Conservation (phyloP, 768 basidiomycete genomes). For the Hysterangium stoloniferum region DNA sequence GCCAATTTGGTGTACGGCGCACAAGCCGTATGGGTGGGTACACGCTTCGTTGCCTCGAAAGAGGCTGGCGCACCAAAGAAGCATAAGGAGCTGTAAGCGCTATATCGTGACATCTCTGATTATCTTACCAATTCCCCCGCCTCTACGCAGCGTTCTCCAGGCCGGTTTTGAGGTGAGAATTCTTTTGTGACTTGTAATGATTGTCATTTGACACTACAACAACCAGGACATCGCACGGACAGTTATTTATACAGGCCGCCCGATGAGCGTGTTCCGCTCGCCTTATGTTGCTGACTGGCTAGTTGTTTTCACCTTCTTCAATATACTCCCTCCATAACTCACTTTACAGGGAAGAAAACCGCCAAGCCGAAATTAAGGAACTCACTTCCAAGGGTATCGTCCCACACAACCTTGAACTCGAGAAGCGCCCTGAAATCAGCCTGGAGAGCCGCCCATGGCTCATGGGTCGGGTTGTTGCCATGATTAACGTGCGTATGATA, state of each 20-base stretch:
- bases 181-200: neutral
- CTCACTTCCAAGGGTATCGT: slow-evolving; percentile 79
- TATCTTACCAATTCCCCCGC: neutral
- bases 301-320: slow-evolving; percentile 15
- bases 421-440: slow-evolving; percentile 77
- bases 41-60: slow-evolving; percentile 74
- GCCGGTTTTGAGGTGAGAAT: slow-evolving; percentile 48
- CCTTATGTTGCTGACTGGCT: slow-evolving; percentile 83
- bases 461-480: slow-evolving; percentile 72
- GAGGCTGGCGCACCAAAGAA: slow-evolving; percentile 78
- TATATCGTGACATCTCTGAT: neutral
- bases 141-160: slow-evolving; percentile 33
- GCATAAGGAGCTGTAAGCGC: slow-evolving; percentile 64
- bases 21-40: slow-evolving; percentile 64
- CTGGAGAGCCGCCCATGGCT: slow-evolving; percentile 63
- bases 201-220: neutral
- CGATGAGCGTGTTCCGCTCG: slow-evolving; percentile 77
- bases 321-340: neutral
- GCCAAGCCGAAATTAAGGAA: slow-evolving; percentile 73
- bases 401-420: slow-evolving; percentile 62
- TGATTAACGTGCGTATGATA: slow-evolving; percentile 24
- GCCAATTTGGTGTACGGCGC: slow-evolving; percentile 70
- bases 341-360: slow-evolving; percentile 59
- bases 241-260: slow-evolving; percentile 86
- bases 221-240: slow-evolving; percentile 62